Percentiles rank a stretch among this genome's conserved stretches.
Conservation (phyloP, 306 rosid species). For the Cucurbita maxima region DNA sequence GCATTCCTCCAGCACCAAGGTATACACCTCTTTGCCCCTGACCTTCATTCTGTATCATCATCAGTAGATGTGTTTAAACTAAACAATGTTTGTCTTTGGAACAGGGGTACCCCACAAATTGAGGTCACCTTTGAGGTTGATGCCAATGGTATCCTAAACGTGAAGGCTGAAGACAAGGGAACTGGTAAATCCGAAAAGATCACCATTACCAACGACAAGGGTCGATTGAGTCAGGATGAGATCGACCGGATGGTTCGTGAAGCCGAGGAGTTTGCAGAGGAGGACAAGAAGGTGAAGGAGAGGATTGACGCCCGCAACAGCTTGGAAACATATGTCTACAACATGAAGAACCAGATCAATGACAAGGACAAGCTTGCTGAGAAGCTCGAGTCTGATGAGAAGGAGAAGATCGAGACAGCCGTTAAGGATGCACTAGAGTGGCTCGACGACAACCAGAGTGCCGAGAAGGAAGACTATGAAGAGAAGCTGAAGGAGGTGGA, state of each 20-base stretch:
- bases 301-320: constrained; percentile 81
- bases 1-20: constrained; percentile 99
- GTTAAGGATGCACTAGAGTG: constrained; percentile 95
- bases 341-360: constrained; percentile 84
- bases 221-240: constrained; percentile 92
- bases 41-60: background rate
- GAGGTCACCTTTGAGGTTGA: constrained; percentile 98
- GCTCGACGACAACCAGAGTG: constrained; percentile 86
- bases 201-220: constrained; percentile 94
- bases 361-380: constrained; percentile 98
- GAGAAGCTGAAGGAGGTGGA: constrained; percentile 95
- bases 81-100: background rate
- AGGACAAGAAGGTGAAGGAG: constrained; percentile 95
- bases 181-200: constrained; percentile 97
- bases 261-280: constrained; percentile 92
- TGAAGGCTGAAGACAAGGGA: constrained; percentile 96
- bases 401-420: constrained; percentile 82
- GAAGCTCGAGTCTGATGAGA: constrained; percentile 85
- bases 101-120: constrained; percentile 98
- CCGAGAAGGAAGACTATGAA: constrained; percentile 82
- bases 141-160: constrained; percentile 90
- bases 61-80: background rate
- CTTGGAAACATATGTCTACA: constrained; percentile 76
- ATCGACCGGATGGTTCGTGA: constrained; percentile 92
- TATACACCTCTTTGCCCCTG: constrained; percentile 12